Conservation (phyloP, 1,284 basidiomycete species). For the Sparassis latifolia region DNA sequence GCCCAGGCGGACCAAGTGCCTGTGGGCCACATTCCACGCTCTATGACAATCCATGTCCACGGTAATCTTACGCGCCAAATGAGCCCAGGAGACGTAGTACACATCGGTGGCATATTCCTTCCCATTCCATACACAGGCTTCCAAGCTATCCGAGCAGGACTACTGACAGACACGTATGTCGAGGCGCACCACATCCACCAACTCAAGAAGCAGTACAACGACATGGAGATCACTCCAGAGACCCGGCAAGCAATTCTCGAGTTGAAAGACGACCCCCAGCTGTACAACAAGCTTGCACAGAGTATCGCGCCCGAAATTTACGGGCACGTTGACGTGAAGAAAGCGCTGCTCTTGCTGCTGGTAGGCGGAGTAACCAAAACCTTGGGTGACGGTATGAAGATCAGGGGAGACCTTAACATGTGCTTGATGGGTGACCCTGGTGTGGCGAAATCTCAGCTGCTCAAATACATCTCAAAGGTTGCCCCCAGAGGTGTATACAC, state of each 20-base stretch:
- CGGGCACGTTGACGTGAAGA: constrained; percentile 97
- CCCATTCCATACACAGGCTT: constrained; percentile 89
- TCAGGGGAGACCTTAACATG: constrained; percentile 95
- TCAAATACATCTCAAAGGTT: constrained; percentile 98
- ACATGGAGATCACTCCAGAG: constrained; percentile 89
- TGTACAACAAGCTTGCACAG: constrained; percentile 81
- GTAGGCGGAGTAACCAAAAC: constrained; percentile 95
- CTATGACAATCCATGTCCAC: constrained; percentile 94
- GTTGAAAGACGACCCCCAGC: constrained; percentile 68
- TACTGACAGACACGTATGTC: constrained; percentile 96
- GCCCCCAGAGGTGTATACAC: constrained; percentile 98
- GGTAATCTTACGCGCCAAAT: constrained; percentile 86
- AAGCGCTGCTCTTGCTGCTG: constrained; percentile 88
- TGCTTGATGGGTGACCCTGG: constrained; percentile 99
- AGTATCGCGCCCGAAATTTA: constrained; percentile 99
- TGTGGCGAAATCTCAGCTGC: constrained; percentile 96
- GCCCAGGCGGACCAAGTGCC: constrained; percentile 95
- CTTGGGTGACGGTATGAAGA: constrained; percentile 97
- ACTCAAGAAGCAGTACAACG: constrained; percentile 95
- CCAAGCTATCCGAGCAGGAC: constrained; percentile 87
- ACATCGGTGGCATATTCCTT: constrained; percentile 85
- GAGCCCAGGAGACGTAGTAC: constrained; percentile 95
- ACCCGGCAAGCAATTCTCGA: constrained; percentile 68
- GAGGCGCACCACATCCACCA: constrained; percentile 90
- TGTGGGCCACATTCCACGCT: constrained; percentile 97